Base-by-base conservation (phyloP, 2,329 filamentous ascomycete species). In the Tricladium varicosporioides region DNA sequence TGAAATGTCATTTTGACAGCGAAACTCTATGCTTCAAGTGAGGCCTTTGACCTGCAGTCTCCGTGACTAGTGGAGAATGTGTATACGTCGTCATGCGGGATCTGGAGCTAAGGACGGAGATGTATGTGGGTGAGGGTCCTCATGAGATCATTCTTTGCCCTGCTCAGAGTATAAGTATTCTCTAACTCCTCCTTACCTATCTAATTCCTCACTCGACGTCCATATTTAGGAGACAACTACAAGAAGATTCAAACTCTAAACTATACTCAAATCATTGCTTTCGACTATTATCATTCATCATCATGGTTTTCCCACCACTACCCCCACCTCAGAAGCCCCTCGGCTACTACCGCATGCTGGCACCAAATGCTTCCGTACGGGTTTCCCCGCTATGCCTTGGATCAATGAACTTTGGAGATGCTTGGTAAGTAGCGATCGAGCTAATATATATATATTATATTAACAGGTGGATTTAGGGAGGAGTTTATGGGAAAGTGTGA, bases 381-480 rank as follows among this genome's bases (percentile, higher is more conserved):
- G 86, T 89, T n/a, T 86, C 83, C 60, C 86, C 86, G 4, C 70
- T 90, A 0, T 84, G 80, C 45, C 77, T 91, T 1, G 87, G 85
- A 10, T 76, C 76, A 52, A 87, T 87, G 83, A 84, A 80, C 70
- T 84, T 88, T 71, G 85, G 85, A 46, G 73, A 82, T 55, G 74
- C 77, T 33, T 86, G 79, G 76, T 70, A 64, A 70, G 49, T 48
- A 19, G 15, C 16, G 14, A 11, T 46, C 15, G 43, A 8, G 8
- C 16, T 22, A 10, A 15, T 8, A n/a, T n/a, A 31, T 8, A 18
- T 33, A 31, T 36, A 32, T 7, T 18, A 2, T 40, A 44, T 48
- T 52, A 46, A 50, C 32, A 9, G 16, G 31, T 47, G 19, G 27
- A 14, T 33, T 27, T 82, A 40, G 79, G 81, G 75, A 75, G 61